These are phyloP conservation scores for Geotrichum citri-aurantii DNA, from an alignment of 1,139 yeast genomes.

Conservation along the genomic window DNA sequence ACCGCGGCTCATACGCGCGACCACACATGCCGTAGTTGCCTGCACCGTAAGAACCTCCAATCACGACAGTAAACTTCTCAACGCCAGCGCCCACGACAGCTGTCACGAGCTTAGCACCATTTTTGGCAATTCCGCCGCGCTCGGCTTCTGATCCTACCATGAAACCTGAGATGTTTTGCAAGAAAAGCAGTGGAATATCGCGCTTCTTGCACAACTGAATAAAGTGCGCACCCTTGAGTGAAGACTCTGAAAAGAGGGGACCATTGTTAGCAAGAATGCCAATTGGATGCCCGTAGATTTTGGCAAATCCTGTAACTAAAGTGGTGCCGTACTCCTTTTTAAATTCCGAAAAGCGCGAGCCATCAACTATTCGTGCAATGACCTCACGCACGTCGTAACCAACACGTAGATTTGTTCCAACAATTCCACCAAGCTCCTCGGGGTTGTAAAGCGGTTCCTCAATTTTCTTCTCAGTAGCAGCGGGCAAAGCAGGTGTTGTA, in stretches of 20 bases:
- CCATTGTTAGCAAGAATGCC: constrained; percentile 37
- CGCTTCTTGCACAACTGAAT: constrained; percentile 36
- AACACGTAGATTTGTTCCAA: constrained; percentile 33
- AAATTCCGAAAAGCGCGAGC: constrained; percentile 34
- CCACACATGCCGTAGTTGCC: constrained; percentile 39
- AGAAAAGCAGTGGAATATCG: constrained; percentile 33
- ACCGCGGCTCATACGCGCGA: constrained; percentile 35
- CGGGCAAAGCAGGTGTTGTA: constrained; percentile 16
- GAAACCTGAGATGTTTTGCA: constrained; percentile 36
- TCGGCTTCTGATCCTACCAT: constrained; percentile 38
- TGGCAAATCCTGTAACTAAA: constrained; percentile 33
- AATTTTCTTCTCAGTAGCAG: constrained; percentile 12
- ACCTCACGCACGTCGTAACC: constrained; percentile 36
- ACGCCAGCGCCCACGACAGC: constrained; percentile 37
- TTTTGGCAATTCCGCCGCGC: constrained; percentile 37
- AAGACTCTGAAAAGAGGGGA: constrained; percentile 34
- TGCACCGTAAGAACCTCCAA: constrained; percentile 37
- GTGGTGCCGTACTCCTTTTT: constrained; percentile 35
- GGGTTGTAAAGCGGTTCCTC: constrained; percentile 34
- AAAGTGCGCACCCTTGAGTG: constrained; percentile 36
- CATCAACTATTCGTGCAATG: constrained; percentile 36
- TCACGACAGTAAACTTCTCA: constrained; percentile 34
- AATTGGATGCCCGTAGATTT: constrained; percentile 33
- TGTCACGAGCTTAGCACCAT: constrained; percentile 36
- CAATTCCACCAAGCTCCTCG: constrained; percentile 33